A percentile compares a stretch with the other conserved stretches of the same genome.
Evolutionary conservation across 768 basidiomycete genomes (phyloP).

Genomic region (Lactifluus rugatus): DNA sequence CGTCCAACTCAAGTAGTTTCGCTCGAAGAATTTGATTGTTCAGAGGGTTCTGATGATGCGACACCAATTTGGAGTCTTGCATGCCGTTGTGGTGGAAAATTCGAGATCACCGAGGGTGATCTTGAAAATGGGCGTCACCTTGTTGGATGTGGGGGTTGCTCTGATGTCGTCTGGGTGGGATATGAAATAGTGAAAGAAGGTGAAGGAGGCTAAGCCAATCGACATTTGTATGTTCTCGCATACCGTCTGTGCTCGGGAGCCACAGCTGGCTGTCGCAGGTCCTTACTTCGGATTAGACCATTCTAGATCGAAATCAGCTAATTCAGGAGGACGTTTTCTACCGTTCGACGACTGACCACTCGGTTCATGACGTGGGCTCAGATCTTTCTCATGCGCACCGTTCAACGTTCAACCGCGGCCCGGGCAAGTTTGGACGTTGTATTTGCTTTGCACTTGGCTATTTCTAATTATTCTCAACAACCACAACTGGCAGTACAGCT

Average conservation of each 20-base stretch:
- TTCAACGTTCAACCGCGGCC: not conserved
- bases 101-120: slow-evolving; percentile 44
- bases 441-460: not conserved
- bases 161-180: slow-evolving; percentile 80
- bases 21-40: slow-evolving; percentile 52
- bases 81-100: slow-evolving; percentile 69
- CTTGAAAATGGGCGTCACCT: slow-evolving; percentile 69
- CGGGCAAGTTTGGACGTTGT: too few species aligned
- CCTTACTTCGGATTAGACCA: not conserved
- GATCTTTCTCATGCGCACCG: not conserved
- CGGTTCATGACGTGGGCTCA: not conserved
- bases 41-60: slow-evolving; percentile 28
- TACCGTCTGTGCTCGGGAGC: not conserved
- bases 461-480: not conserved
- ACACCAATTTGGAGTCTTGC: slow-evolving; percentile 40
- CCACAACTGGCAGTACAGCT: not conserved
- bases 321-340: not conserved
- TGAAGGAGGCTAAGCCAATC: not conserved
- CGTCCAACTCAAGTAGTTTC: slow-evolving; percentile 74
- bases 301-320: not conserved
- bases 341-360: not conserved
- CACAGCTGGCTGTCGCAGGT: not conserved
- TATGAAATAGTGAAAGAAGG: slow-evolving; percentile 46
- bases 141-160: slow-evolving; percentile 64
- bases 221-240: not conserved